Evolutionary conservation across 352 stramenopile species (phyloP), one percentile per base, ranked within the genome.

Genomic region (Sclerospora graminicola): DNA sequence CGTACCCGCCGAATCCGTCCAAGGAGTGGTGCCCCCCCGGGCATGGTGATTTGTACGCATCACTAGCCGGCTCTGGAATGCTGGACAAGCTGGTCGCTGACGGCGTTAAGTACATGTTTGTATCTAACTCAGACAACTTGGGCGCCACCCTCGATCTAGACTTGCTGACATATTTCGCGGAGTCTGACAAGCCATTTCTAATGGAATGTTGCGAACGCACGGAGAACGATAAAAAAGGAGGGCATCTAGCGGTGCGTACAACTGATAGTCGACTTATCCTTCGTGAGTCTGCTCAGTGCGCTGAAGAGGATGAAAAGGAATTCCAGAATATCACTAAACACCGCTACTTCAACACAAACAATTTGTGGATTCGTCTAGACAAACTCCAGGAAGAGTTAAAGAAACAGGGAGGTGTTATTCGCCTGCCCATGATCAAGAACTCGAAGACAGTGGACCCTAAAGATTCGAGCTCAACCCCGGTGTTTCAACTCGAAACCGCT

Each of bases 141-240:
- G 81, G 81, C 4, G 81, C 78, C 14, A 88, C 73, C 13, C 63
- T 92, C 10, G 81, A 92, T 50, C 45, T 92, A 39, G 81, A 89
- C 40, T 51, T 92, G 48, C 59, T 92, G n/a, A 89, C 81, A 41
- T 89, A 92, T 68, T 92, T 92, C 41, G 81, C 81, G 35, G 63
- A 92, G 46, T 94, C 94, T 55, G 72, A 78, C 57, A 91, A 87
- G 52, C 77, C 76, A 5, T 90, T 92, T 65, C 63, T 90, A 45
- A 92, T 96, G 74, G 95, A 99, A 63, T 98, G 93, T 64, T 98
- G 94, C 56, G 88, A 97, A 60, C 87, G 96, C 53, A 98, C 96
- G 23, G 94, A 97, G 61, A 98, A 97, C 60, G 96, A 99, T 77
- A 99, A 99, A 82, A 99, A 99, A 82, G 96, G 96, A 35, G 96